These are phyloP conservation scores for Exobasidium cylindrosporum DNA, from an alignment of 1,284 basidiomycete genomes.

Conservation along the genomic window DNA sequence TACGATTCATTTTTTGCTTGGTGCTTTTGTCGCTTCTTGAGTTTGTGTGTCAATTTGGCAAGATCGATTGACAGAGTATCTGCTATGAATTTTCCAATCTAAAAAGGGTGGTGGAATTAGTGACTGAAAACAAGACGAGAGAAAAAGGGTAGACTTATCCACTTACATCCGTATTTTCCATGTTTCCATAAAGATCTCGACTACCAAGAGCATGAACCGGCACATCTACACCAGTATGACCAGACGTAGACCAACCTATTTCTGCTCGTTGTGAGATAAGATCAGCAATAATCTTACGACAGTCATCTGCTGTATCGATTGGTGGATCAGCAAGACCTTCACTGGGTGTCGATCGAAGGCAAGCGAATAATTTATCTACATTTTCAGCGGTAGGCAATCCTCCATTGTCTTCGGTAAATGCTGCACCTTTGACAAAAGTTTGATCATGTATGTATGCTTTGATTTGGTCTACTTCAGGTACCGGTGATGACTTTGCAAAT, in stretches of 20 bases:
- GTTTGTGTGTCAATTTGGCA: neutral
- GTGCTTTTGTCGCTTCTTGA: no score
- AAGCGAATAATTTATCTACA: conserved; percentile 25
- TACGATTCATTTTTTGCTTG: no score
- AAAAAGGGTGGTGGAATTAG: neutral
- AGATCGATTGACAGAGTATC: neutral
- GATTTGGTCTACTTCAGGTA: conserved; percentile 19
- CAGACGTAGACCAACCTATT: conserved; percentile 38
- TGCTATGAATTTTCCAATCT: conserved; percentile 10
- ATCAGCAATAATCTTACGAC: conserved; percentile 3
- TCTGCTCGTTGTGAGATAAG: conserved; percentile 27
- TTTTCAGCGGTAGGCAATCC: conserved; percentile 33
- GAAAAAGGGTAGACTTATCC: neutral
- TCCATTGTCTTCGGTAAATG: conserved; percentile 29
- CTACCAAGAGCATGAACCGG: conserved; percentile 55
- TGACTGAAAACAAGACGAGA: neutral
- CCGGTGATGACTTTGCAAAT: conserved; percentile 20
- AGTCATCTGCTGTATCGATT: conserved; percentile 15
- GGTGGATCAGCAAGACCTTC: conserved; percentile 25
- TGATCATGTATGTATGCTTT: conserved; percentile 24
- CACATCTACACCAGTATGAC: conserved; percentile 56
- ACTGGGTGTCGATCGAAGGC: conserved; percentile 20
- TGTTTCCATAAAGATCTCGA: conserved; percentile 37
- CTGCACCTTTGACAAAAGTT: conserved; percentile 25
- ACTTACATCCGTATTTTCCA: conserved; percentile 54